These are phyloP conservation scores for Daldinia loculata DNA, from an alignment of 495 filamentous ascomycete genomes.

Conservation along the genomic window DNA sequence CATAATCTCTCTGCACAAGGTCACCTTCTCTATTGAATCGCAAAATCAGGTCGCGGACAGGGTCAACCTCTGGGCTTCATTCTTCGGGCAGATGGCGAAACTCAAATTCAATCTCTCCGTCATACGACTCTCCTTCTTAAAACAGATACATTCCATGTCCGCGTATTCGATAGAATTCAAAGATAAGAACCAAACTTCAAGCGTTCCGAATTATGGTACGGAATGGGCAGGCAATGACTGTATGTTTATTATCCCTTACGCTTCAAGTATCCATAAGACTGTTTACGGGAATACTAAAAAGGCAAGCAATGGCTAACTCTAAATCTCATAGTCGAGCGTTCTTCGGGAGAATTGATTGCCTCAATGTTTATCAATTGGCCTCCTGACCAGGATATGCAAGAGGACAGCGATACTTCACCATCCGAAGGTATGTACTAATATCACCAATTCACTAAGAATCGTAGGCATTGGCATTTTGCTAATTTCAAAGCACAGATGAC, in stretches of 20 bases:
- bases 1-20: conserved; percentile 45
- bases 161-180: conserved; percentile 2
- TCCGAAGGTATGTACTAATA: not conserved
- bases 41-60: not conserved
- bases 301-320: not conserved
- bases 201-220: not conserved
- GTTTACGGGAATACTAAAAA: not conserved
- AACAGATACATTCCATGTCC: not conserved
- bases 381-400: not conserved
- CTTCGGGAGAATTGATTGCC: conserved; percentile 12
- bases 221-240: conserved; percentile 25
- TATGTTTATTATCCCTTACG: conserved; percentile 13
- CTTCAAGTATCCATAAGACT: not conserved
- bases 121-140: conserved; percentile 25
- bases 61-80: conserved; percentile 40
- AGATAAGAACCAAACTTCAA: not conserved
- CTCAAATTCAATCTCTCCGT: conserved; percentile 19
- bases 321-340: conserved; percentile 13
- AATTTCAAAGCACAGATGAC: not conserved
- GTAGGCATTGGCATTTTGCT: not conserved
- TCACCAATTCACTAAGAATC: not conserved
- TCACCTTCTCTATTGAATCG: conserved; percentile 24
- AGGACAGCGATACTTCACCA: not conserved
- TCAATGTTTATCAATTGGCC: conserved; percentile 15
- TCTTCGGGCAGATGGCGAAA: conserved; percentile 36